A percentile compares a stretch with the other conserved stretches of the same genome.
Conservation (phyloP, 805 yeast genomes). For the Komagataella mondaviorum region DNA sequence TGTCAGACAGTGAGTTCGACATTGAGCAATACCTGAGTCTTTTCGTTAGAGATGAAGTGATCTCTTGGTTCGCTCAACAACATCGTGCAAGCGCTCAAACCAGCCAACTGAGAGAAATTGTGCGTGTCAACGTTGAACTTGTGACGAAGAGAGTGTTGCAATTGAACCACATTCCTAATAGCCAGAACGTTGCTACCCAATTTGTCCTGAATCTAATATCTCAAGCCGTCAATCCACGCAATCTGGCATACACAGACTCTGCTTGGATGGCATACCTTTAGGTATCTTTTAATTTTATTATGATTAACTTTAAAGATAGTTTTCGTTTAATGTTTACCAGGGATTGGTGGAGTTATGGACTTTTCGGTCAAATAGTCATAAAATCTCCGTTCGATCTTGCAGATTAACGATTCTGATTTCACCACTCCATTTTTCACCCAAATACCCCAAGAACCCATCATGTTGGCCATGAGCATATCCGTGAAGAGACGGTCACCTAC, state of each 20-base stretch:
- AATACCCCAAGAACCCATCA: constrained; percentile 77
- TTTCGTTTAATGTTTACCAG: not conserved
- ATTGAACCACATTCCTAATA: constrained; percentile 38
- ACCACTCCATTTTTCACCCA: constrained; percentile 79
- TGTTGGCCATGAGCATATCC: constrained; percentile 86
- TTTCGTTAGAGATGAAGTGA: constrained; percentile 90
- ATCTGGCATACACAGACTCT: constrained; percentile 81
- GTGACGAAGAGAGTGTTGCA: constrained; percentile 70
- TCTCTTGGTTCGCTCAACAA: constrained; percentile 85
- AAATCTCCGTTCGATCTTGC: constrained; percentile 34
- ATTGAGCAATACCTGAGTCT: constrained; percentile 84
- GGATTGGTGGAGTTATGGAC: not conserved
- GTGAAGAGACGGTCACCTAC: constrained; percentile 89
- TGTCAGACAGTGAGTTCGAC: constrained; percentile 86
- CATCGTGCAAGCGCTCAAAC: constrained; percentile 78
- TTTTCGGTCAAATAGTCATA: constrained; percentile 5
- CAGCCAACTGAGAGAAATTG: constrained; percentile 75
- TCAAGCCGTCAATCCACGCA: constrained; percentile 91
- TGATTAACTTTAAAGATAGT: not conserved
- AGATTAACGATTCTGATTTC: constrained; percentile 33
- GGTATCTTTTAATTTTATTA: not conserved
- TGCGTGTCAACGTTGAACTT: constrained; percentile 74
- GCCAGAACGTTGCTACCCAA: constrained; percentile 78
- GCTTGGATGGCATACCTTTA: constrained; percentile 92
- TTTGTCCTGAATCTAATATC: constrained; percentile 81